These are phyloP conservation scores for Aspergillus hortae DNA, from an alignment of 2,329 filamentous ascomycete genomes.

Conservation along the genomic window DNA sequence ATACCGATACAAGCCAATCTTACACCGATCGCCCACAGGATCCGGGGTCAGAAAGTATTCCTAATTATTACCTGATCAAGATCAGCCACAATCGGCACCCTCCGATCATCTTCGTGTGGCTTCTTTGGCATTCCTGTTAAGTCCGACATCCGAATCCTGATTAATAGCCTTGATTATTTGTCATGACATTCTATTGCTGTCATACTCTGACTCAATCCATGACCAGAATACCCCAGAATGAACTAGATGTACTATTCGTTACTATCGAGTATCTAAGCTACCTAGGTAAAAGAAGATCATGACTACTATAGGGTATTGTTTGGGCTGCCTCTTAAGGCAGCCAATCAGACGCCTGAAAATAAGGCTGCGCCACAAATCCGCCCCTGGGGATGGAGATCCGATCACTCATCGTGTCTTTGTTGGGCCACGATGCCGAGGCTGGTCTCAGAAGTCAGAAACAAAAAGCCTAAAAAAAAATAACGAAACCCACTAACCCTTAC, in stretches of 20 bases:
- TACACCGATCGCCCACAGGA: neutral
- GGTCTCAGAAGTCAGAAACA: conserved; percentile 2
- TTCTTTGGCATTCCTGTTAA: neutral
- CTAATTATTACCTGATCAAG: neutral
- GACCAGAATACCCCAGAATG: no score
- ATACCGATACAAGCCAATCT: neutral
- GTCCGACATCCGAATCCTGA: no score
- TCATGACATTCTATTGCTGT: no score
- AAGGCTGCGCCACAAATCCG: conserved; percentile 9
- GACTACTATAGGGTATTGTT: no score
- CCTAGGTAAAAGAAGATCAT: no score
- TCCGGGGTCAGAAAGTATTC: neutral
- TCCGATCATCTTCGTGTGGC: neutral
- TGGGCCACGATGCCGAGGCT: neutral
- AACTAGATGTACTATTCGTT: no score
- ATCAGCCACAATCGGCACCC: neutral
- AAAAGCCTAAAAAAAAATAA: no score
- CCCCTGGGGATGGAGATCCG: conserved; percentile 1
- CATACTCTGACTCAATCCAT: no score
- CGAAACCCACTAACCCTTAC: conserved; percentile 7
- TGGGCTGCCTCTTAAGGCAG: neutral
- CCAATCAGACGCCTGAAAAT: conserved; percentile 2
- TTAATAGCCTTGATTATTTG: no score
- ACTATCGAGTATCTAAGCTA: no score
- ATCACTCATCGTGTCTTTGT: conserved; percentile 14